Evolutionary conservation across 2,329 filamentous ascomycete species (phyloP).

Genomic region (Fusarium nodosum): DNA sequence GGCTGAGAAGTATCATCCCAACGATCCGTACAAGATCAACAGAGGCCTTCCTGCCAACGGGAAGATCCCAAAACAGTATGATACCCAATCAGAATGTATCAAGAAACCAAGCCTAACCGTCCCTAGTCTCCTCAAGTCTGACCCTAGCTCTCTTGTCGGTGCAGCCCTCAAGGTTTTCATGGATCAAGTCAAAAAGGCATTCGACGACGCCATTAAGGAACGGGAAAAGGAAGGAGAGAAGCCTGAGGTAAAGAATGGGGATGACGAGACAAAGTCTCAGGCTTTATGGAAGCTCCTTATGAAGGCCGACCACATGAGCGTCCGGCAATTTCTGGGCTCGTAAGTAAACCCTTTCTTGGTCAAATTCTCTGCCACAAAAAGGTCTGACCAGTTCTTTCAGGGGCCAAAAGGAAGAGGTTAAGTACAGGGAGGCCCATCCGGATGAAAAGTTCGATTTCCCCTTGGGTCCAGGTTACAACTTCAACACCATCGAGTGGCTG

Average conservation of each 20-base stretch:
- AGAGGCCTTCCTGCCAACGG: not conserved
- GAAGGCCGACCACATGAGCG: slow-evolving; percentile 31
- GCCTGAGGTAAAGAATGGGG: too few relatives aligned
- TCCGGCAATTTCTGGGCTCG: slow-evolving; percentile 37
- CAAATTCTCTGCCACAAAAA: too few relatives aligned
- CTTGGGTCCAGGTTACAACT: slow-evolving; percentile 4
- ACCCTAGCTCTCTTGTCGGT: not conserved
- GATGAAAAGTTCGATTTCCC: not conserved
- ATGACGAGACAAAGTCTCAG: too few relatives aligned
- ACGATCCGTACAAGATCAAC: slow-evolving; percentile 27
- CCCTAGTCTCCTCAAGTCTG: not conserved
- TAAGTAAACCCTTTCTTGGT: not conserved
- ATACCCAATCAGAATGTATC: too few relatives aligned
- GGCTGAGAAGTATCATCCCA: not conserved
- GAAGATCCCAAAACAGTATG: slow-evolving; percentile 6
- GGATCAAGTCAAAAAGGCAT: not conserved
- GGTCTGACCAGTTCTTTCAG: too few relatives aligned
- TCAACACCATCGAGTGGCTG: slow-evolving; percentile 24
- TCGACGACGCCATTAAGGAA: not conserved
- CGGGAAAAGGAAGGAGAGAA: too few relatives aligned
- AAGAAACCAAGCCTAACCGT: not conserved
- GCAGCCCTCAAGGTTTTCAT: slow-evolving; percentile 5
- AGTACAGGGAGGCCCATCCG: too few relatives aligned
- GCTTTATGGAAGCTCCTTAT: slow-evolving; percentile 21
- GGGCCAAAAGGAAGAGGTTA: too few relatives aligned